Conservation (phyloP, 306 rosid species). For the Trifolium repens region DNA sequence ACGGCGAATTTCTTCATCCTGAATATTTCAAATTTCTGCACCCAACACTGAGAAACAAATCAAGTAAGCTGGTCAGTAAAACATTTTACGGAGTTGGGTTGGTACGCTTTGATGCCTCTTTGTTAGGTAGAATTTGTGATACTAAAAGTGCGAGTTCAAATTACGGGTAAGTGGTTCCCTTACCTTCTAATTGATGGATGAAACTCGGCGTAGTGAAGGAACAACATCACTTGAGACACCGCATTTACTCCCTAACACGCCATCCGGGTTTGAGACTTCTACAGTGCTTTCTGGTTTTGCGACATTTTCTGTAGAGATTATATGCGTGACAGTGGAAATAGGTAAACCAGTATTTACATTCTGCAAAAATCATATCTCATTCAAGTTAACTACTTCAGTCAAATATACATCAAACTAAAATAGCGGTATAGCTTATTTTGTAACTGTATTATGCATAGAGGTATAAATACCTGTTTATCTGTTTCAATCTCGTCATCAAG, state of each 20-base stretch:
- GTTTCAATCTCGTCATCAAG: constrained; percentile 40
- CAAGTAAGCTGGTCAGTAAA: constrained; percentile 14
- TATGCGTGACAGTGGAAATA: constrained; percentile 31
- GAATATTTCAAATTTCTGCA: neutral
- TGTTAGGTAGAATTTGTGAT: too few species aligned
- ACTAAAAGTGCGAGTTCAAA: neutral
- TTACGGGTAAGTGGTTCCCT: neutral
- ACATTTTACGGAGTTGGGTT: neutral
- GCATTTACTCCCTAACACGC: constrained; percentile 25
- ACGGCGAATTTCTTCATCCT: neutral
- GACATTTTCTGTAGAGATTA: constrained; percentile 34
- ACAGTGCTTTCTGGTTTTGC: constrained; percentile 26
- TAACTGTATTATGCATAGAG: constrained; percentile 16
- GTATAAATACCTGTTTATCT: constrained; percentile 54
- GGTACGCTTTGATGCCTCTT: neutral
- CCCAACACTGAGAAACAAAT: constrained; percentile 10
- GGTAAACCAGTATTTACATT: constrained; percentile 46
- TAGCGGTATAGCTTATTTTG: neutral
- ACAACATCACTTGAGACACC: constrained; percentile 38
- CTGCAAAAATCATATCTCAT: constrained; percentile 47
- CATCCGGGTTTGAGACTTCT: constrained; percentile 35
- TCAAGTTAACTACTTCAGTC: constrained; percentile 12
- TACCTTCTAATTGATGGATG: constrained; percentile 49
- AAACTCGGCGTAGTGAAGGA: constrained; percentile 55
- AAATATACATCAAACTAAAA: neutral